Percentiles rank a stretch among this genome's conserved stretches.
phyloP scores from a whole-genome alignment of 1,139 yeast genomes.

The Lodderomyces margitis region DNA sequence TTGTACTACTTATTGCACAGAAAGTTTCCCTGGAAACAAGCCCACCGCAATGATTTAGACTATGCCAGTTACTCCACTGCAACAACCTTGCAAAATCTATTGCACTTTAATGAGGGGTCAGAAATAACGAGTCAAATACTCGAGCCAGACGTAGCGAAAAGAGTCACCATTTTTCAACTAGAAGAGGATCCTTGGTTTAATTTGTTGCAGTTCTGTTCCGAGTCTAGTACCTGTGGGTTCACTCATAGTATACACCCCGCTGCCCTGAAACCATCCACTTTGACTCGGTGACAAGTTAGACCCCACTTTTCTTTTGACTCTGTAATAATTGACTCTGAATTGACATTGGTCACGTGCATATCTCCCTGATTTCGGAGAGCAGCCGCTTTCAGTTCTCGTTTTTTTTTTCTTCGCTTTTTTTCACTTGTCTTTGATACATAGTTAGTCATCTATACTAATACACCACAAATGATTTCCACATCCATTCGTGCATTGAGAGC shows the following conservation, averaged over 20 bases:
- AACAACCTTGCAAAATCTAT: constrained; percentile 6
- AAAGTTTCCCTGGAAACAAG: constrained; percentile 38
- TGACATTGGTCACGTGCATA: constrained; percentile 1
- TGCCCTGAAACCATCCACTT: too few species aligned
- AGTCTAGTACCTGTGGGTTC: constrained; percentile 14
- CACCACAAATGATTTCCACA: constrained; percentile 4
- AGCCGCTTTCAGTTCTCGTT: background rate
- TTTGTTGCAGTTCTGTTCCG: constrained; percentile 13
- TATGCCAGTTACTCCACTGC: constrained; percentile 13
- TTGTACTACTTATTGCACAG: constrained; percentile 30
- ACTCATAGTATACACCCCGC: constrained; percentile 13
- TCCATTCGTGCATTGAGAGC: constrained; percentile 5
- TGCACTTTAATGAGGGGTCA: constrained; percentile 11
- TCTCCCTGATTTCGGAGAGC: background rate
- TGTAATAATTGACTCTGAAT: background rate
- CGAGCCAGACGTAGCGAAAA: constrained; percentile 16
- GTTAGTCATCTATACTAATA: background rate
- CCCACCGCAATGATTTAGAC: constrained; percentile 22
- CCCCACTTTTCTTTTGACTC: constrained; percentile 1
- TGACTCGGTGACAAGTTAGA: background rate
- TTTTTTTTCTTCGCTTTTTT: background rate
- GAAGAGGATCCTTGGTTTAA: constrained; percentile 18
- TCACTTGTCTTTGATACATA: background rate
- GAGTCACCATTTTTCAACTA: constrained; percentile 18
- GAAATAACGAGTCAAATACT: constrained; percentile 17